A percentile compares a stretch with the other conserved stretches of the same genome.
These are phyloP conservation scores for Aureoboletus auriporus DNA, from an alignment of 768 basidiomycete genomes.

Conservation along the genomic window DNA sequence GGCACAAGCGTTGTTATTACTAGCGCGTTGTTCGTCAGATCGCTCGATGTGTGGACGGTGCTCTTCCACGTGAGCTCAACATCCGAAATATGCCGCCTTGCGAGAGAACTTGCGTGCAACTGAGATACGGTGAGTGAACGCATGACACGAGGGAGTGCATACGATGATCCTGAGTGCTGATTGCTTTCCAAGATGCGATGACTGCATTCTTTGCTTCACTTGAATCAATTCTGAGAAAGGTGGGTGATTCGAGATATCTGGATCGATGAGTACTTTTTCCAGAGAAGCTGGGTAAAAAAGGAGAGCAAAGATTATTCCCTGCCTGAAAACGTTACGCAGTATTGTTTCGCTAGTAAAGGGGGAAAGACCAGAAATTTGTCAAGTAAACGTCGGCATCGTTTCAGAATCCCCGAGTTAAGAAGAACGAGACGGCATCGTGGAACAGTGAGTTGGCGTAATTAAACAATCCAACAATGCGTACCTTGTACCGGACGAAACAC, in stretches of 20 bases:
- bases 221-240: conserved; percentile 48
- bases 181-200: conserved; percentile 77
- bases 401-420: no score
- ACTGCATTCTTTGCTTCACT: conserved; percentile 48
- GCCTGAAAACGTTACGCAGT: conserved; percentile 82
- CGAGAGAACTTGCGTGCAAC: conserved; percentile 76
- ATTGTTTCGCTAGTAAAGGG: conserved; percentile 60
- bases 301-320: conserved; percentile 20
- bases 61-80: conserved; percentile 41
- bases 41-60: conserved; percentile 55
- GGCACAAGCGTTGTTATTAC: conserved; percentile 40
- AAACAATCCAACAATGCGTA: no score
- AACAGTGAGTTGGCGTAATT: no score
- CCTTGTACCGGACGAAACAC: no score
- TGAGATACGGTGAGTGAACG: conserved; percentile 18
- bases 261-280: conserved; percentile 54
- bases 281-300: conserved; percentile 62
- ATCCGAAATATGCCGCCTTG: conserved; percentile 64
- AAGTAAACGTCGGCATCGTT: neutral
- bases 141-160: neutral
- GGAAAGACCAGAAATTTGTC: conserved; percentile 70
- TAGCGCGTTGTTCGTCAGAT: conserved; percentile 87
- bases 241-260: neutral
- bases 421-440: no score
- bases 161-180: conserved; percentile 86